Base-by-base conservation (phyloP, 2,329 filamentous ascomycete genomes). In the Cladophialophora bantiana region DNA sequence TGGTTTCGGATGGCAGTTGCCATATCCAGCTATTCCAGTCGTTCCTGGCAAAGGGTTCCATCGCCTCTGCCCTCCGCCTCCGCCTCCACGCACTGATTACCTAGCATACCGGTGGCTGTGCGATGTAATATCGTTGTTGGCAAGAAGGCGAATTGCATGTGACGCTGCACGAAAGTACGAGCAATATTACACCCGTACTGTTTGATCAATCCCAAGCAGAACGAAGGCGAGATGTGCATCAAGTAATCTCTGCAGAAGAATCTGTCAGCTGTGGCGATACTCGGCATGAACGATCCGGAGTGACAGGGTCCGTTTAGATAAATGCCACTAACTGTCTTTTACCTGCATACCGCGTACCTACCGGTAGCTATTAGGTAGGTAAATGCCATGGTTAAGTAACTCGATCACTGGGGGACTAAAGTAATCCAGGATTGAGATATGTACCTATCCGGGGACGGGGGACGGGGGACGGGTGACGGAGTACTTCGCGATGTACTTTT, bases 281-380 rank as follows among this genome's bases (percentile, higher is more conserved):
- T 59, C 57, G 57, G 57, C 20, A 45, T 50, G 2, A 1, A 18
- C 31, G 12, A 38, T 40, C 59, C 45, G 48, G 36, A 36, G 26
- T 53, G 59, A 61, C 61, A 64, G 53, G 61, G 61, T 64, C 36
- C 61, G 61, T 64, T 64, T 64, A 64, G 20, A 60, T 45, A 48
- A 50, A 50, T 15, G 4, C 20, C 9, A 10, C 45, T 50, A 50
- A 50, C 13, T 7, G 40, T 42, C 40, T 42, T n/a, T n/a, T 4
- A 42, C 40, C 40, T 42, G 13, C 40, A 42, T n/a, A 10, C 40
- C 40, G 40, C 12, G 18, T n/a, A 10, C 13, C 40, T 18, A n/a
- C n/a, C n/a, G n/a, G n/a, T n/a, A 42, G 40, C 40, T 42, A 26
- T 26, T 26, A n/a, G 15, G 40, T 6, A 9, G 40, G 40, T 42